Percentiles rank a stretch among this genome's conserved stretches.
These are phyloP conservation scores for Cyanophora paradoxa DNA, from an alignment of 78 protist species.

Conservation along the genomic window DNA sequence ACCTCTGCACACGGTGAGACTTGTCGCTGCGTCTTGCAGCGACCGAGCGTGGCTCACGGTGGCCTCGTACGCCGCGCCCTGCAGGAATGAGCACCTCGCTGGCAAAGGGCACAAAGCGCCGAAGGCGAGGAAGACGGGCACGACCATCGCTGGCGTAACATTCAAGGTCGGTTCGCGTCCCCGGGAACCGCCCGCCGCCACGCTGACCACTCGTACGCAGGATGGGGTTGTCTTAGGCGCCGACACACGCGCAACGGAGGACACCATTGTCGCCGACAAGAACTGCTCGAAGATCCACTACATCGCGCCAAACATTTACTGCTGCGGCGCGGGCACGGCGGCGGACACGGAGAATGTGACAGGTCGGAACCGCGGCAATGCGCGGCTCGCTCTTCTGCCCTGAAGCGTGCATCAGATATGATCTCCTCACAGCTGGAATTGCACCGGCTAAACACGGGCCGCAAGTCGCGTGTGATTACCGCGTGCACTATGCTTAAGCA, in stretches of 20 bases:
- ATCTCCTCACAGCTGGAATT: conserved; percentile 56
- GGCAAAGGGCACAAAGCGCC: conserved; percentile 55
- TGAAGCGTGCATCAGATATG: conserved; percentile 16
- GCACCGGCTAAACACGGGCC: conserved; percentile 67
- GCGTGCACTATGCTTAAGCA: conserved; percentile 87
- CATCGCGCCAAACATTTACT: conserved; percentile 94
- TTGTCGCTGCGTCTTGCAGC: neutral
- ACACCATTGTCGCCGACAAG: conserved; percentile 96
- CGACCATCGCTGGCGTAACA: conserved; percentile 94
- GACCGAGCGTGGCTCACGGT: neutral
- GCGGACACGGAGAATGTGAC: conserved; percentile 91
- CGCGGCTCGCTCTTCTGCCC: neutral
- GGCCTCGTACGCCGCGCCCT: neutral
- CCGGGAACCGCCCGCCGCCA: neutral
- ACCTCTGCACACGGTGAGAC: conserved; percentile 6
- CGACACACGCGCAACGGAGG: conserved; percentile 97
- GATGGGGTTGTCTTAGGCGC: conserved; percentile 97
- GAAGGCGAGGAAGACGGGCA: conserved; percentile 92
- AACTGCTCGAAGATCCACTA: conserved; percentile 97
- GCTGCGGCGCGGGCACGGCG: conserved; percentile 99
- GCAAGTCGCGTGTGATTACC: conserved; percentile 75
- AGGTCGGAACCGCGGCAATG: conserved; percentile 16
- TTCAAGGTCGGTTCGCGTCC: conserved; percentile 47
- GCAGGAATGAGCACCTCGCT: neutral
- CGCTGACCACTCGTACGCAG: neutral